Base-by-base conservation (phyloP, 1,284 basidiomycete species). In the Rhizoctonia solani region DNA sequence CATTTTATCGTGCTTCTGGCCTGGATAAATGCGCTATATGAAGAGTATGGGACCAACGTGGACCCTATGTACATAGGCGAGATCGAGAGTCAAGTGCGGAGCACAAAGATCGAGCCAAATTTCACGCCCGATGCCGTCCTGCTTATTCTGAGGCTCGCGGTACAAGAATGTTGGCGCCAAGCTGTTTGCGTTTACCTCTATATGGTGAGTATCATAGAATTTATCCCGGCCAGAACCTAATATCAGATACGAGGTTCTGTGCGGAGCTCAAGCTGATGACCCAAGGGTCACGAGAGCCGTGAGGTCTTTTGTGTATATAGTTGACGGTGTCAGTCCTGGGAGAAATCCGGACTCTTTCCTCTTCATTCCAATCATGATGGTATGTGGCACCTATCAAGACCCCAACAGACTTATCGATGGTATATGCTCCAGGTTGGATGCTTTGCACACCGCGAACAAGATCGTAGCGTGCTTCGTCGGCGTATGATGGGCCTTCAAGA, bases 401-500 rank as follows among this genome's bases (percentile, higher is more conserved):
- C 19, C 44, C 6, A 5, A 46, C 6, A 14, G 6, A 19, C 9
- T 19, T 19, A 46, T 39, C 37, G n/a, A 39, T 39, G 9, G 8
- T 19, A 46, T 5, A 6, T 19, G n/a, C 25, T 11, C 6, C 29
- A 66, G 61, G 21, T 41, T 23, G 61, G 61, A 11, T 50, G 42
- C 1, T 50, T 34, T 11, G 52, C 39, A 25, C 42, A 42, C 37
- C 50, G 52, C 11, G 16, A n/a, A 1, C 52, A 21, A 21, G 61
- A 66, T 21, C 61, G 61, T 13, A 19, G 47, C 13, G 4, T 47
- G 0, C 27, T 66, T 21, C 27, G 23, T 44, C 34, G 9, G 3
- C 61, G 61, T n/a, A 66, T 66, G 50, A 3, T 30, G 41, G 52
- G 29, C 25, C n/a, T 66, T 3, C 50, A 39, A 25, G 61, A 66